phyloP scores from a whole-genome alignment of 106 monocot species.

The Amphibolis antarctica region DNA sequence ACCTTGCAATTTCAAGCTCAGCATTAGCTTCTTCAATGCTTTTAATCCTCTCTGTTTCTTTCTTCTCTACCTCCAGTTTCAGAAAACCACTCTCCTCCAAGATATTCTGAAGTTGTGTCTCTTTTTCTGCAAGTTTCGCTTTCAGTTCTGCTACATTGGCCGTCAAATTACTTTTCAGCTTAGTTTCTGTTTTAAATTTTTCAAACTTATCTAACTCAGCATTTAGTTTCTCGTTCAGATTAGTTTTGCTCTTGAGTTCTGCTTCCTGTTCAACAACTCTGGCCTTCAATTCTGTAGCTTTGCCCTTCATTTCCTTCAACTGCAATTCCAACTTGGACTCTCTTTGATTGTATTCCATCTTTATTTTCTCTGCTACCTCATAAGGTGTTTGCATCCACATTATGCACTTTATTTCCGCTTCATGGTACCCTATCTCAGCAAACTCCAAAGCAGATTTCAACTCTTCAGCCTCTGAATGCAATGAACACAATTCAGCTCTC shows the following conservation, averaged over 20 bases:
- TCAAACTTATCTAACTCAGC: neutral
- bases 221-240: conserved; percentile 22
- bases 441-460: conserved; percentile 32
- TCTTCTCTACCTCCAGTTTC: conserved; percentile 30
- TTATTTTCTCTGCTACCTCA: conserved; percentile 40
- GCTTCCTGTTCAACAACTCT: conserved; percentile 22
- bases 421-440: conserved; percentile 27
- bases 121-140: conserved; percentile 55
- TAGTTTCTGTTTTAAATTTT: neutral
- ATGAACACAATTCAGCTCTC: neutral
- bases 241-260: conserved; percentile 10
- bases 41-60: conserved; percentile 22
- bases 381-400: conserved; percentile 26
- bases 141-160: conserved; percentile 37
- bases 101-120: conserved; percentile 50
- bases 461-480: conserved; percentile 25
- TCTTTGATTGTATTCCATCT: conserved; percentile 19
- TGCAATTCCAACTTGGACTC: conserved; percentile 30
- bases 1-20: conserved; percentile 52
- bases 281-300: conserved; percentile 20
- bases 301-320: conserved; percentile 20
- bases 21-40: conserved; percentile 22
- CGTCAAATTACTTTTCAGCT: conserved; percentile 23
- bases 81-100: conserved; percentile 55
- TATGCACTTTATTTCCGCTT: conserved; percentile 40